Evolutionary conservation across 768 basidiomycete genomes (phyloP), one percentile per base, ranked within the genome.

Genomic region (Phylloporus arenicola): DNA sequence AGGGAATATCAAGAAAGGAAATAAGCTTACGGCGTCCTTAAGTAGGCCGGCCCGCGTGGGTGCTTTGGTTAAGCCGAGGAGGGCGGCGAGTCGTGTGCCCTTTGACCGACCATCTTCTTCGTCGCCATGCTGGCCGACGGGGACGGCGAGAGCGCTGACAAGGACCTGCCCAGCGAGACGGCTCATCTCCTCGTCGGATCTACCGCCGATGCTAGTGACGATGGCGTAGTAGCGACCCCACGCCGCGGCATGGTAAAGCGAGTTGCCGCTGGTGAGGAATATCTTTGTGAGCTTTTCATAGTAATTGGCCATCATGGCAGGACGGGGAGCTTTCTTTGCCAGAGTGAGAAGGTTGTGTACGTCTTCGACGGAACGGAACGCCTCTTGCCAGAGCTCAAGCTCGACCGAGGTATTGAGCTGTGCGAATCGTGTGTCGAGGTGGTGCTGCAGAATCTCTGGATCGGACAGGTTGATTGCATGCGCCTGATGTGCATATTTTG

Each of bases 311-410:
- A 98, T 97, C 92, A 97, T 95, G 12, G 85, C 79, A 0, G 92
- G 91, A 30, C 92, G 84, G 1, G 92, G 91, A 0, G 90, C 83
- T 70, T 93, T 95, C 68, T 95, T 95, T 25, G 88, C 87, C 81
- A 92, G 84, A 11, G 85, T 89, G 57, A 99, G 82, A 31, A 98
- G 79, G 61, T 93, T 92, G 73, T 98, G 95, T 34, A 97, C 89
- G 68, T 99, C 95, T 69, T 99, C 95, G 53, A 97, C 92, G 37
- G 92, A 92, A 53, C 95, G 88, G 80, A 97, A 99, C 10, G 92
- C 95, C 63, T 97, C 95, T 64, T 97, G 94, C 95, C 95, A 99
- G 24, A 99, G 79, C 71, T 99, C 95, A 56, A 99, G 84, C 68
- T 98, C 93, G 58, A 98, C 93, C 1, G 93, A 93, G 17, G 92